phyloP scores from a whole-genome alignment of 352 stramenopile species.

The Phytopythium delawarense region DNA sequence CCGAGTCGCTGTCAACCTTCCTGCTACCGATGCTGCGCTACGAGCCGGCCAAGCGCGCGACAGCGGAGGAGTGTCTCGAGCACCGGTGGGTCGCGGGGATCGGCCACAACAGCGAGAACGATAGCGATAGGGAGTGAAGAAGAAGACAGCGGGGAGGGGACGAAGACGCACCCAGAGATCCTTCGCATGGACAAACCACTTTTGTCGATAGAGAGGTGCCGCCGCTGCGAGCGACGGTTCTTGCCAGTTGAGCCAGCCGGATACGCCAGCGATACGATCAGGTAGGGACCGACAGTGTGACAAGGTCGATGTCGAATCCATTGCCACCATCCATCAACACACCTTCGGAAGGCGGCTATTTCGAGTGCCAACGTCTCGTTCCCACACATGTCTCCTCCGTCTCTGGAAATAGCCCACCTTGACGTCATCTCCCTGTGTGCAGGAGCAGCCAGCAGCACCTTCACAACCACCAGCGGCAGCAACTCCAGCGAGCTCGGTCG shows the following conservation, averaged over 20 bases:
- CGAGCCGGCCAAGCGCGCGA: constrained; percentile 84
- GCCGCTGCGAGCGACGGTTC: neutral
- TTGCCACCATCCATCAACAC: neutral
- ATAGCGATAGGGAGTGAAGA: constrained; percentile 6
- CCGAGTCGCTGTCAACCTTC: constrained; percentile 91
- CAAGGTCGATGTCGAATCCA: neutral
- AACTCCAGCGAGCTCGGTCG: neutral
- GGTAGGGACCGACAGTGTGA: neutral
- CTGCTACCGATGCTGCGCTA: constrained; percentile 93
- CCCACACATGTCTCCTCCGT: neutral
- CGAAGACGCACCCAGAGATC: neutral
- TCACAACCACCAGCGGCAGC: neutral
- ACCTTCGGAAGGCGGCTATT: neutral
- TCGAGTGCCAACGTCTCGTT: neutral
- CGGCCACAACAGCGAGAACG: constrained; percentile 8
- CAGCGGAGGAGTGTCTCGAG: constrained; percentile 90
- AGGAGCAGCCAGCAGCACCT: neutral
- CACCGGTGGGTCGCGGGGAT: constrained; percentile 90
- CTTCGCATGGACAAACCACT: neutral
- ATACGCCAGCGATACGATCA: neutral
- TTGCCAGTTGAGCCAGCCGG: neutral
- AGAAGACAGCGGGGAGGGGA: neutral
- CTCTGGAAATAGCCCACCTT: neutral
- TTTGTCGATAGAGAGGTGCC: neutral
- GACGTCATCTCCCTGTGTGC: neutral